Evolutionary conservation across 2,329 filamentous ascomycete genomes (phyloP).

Genomic region (Cadophora malorum): DNA sequence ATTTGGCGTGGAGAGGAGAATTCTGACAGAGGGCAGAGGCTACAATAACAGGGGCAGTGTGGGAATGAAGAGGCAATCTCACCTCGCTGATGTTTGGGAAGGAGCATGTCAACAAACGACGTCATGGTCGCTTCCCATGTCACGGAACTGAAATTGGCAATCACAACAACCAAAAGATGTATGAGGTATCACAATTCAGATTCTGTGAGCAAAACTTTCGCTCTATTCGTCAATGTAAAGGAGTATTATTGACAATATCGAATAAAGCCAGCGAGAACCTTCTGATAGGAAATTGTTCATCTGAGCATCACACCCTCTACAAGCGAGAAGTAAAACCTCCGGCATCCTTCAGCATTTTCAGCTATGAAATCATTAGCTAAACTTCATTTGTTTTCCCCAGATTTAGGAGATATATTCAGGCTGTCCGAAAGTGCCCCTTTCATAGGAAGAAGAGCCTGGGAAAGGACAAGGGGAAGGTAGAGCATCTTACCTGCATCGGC

Average conservation of each 20-base stretch:
- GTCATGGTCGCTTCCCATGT: background rate
- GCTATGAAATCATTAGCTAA: background rate
- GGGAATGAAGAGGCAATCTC: conserved; percentile 1
- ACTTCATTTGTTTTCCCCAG: no score
- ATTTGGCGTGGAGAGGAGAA: background rate
- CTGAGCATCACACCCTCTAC: conserved; percentile 9
- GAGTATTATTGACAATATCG: no score
- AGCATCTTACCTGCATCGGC: conserved; percentile 41
- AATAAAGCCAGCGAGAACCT: no score
- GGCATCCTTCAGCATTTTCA: conserved; percentile 40
- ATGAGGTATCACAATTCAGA: background rate
- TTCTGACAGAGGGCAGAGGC: background rate
- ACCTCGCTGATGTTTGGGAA: conserved; percentile 2
- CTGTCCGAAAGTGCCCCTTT: no score
- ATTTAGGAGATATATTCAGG: no score
- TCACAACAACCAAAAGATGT: background rate
- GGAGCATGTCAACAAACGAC: conserved; percentile 12
- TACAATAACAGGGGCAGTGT: background rate
- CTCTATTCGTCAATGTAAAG: no score
- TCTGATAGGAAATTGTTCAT: no score
- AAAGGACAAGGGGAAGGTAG: background rate
- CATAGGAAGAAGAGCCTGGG: background rate
- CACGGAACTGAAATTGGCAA: background rate
- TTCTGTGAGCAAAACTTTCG: background rate
- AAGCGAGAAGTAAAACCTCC: conserved; percentile 41